Conservation (phyloP, 1,284 basidiomycete species). For the Pseudozyma thailandica region DNA sequence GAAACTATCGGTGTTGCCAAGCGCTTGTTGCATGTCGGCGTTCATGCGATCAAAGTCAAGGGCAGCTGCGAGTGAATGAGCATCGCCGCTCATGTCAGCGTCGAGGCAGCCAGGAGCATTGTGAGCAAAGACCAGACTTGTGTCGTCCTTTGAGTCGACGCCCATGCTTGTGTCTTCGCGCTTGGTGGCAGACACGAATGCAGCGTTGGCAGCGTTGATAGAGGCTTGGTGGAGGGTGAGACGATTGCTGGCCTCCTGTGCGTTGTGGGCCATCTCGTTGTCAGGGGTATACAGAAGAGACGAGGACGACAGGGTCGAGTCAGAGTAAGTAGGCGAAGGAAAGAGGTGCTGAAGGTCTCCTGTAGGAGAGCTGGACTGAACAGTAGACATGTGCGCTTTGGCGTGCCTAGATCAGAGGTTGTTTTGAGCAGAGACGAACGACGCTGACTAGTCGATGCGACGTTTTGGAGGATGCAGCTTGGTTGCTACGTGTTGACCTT, state of each 20-base stretch:
- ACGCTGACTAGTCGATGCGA: slow-evolving; percentile 2
- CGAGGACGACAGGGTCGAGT: slow-evolving; percentile 44
- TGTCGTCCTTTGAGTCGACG: slow-evolving; percentile 12
- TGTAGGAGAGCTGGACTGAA: slow-evolving; percentile 34
- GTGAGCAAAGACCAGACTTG: slow-evolving; percentile 29
- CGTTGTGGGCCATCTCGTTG: slow-evolving; percentile 17
- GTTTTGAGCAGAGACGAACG: not conserved
- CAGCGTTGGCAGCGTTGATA: slow-evolving; percentile 48
- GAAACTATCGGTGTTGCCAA: slow-evolving; percentile 12
- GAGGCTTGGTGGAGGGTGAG: slow-evolving; percentile 33
- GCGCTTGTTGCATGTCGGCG: slow-evolving; percentile 26
- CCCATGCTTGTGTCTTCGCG: slow-evolving; percentile 15
- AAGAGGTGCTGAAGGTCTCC: slow-evolving; percentile 40
- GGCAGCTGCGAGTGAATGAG: slow-evolving; percentile 35
- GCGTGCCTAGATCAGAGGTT: not conserved
- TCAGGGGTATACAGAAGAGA: slow-evolving; percentile 53
- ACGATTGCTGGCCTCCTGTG: slow-evolving; percentile 21
- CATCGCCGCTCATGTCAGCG: slow-evolving; percentile 31
- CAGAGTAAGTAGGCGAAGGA: slow-evolving; percentile 52
- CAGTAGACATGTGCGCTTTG: slow-evolving; percentile 40
- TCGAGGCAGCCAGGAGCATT: slow-evolving; percentile 15
- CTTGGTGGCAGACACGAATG: slow-evolving; percentile 44
- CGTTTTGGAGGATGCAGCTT: not conserved
- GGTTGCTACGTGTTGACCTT: not conserved
- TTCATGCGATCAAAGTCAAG: slow-evolving; percentile 47